A percentile compares a stretch with the other conserved stretches of the same genome.
Conservation (phyloP, 2,329 filamentous ascomycete species). For the Monilinia polystroma region DNA sequence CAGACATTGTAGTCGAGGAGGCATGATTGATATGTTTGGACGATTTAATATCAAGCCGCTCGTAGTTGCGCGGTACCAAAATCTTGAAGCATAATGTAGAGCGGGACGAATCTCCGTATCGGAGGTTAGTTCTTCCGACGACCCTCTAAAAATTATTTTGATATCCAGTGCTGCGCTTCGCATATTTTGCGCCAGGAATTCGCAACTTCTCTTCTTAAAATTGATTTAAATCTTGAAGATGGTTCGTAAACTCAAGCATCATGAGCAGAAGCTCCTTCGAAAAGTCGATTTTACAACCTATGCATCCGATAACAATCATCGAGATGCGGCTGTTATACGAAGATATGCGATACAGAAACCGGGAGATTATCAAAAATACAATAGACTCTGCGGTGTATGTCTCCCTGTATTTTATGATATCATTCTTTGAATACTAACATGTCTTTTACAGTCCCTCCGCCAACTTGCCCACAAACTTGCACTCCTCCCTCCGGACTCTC, state of each 20-base stretch:
- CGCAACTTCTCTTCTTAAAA: neutral
- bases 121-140: conserved; percentile 5
- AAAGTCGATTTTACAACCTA: conserved; percentile 95
- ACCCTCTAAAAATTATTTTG: conserved; percentile 17
- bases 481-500: conserved; percentile 75
- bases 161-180: neutral
- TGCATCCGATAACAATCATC: conserved; percentile 83
- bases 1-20: conserved; percentile 38
- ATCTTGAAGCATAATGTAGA: conserved; percentile 5
- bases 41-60: conserved; percentile 18
- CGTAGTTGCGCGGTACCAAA: conserved; percentile 10
- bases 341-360: conserved; percentile 91
- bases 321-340: conserved; percentile 74
- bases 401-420: conserved; percentile 25
- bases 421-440: neutral
- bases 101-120: conserved; percentile 13
- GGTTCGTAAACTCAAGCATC: conserved; percentile 95
- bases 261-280: conserved; percentile 90
- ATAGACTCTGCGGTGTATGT: conserved; percentile 64
- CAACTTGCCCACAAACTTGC: conserved; percentile 88
- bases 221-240: conserved; percentile 50
- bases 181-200: neutral
- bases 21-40: conserved; percentile 29
- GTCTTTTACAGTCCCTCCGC: conserved; percentile 65
- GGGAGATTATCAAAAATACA: conserved; percentile 74